Evolutionary conservation across 257 asterid species (phyloP), one percentile per base, ranked within the genome.

Genomic region (Petunia secreta): DNA sequence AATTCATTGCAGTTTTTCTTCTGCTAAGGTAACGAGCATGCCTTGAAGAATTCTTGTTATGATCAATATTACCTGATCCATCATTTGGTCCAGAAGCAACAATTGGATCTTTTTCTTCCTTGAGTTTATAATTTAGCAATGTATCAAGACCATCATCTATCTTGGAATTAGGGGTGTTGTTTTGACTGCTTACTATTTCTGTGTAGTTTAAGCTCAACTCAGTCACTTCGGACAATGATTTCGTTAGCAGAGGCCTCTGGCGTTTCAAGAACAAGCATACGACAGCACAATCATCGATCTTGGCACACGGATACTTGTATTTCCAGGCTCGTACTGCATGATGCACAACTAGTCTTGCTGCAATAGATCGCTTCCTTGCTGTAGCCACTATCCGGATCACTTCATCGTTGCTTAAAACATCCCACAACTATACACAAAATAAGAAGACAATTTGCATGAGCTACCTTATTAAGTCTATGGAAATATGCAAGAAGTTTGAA

Each of bases 141-240:
- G 98, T 94, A 16, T 94, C 98, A 34, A 93, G 91, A 2, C 92
- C 97, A 8, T 92, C 98, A 16, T 89, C 92, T n/a, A 84, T 89
- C 66, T 85, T 84, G 57, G 89, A 89, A 3, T 85, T 77, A 2
- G 80, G 52, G 54, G 75, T 75, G 53, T 85, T 75, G 4, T 34
- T 81, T 4, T 85, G 7, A 14, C 84, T 92, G 0, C 86, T 14
- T 6, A 82, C 94, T 0, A 82, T 25, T 14, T 88, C 93, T 1
- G 88, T 38, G 15, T 84, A 82, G 83, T 84, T 89, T 75, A 84
- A 74, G 88, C 91, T 90, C 15, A 85, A 82, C 3, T 87, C 87
- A 6, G 87, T 84, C 25, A 64, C 66, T 41, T 92, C 91, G 0
- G 93, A 87, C 54, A 80, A 52, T 1, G 97, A 89, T 82, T 91